Evolutionary conservation across 257 asterid genomes (phyloP), one percentile per base, ranked within the genome.

Genomic region (Nyctanthes arbortristis): DNA sequence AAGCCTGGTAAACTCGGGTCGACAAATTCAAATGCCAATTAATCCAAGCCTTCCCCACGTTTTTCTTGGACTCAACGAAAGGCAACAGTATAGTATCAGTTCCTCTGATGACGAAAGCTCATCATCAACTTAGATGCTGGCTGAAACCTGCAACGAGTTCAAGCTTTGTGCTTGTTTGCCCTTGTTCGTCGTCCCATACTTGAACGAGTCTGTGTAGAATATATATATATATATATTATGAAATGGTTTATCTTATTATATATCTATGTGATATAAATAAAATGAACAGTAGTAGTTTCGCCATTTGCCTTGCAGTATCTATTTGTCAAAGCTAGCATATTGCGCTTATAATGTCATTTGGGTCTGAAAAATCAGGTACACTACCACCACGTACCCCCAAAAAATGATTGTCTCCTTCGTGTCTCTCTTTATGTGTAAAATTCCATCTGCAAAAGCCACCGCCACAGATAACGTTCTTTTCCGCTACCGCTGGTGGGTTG

Each of bases 61-160:
- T 30, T 88, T 83, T 68, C 82, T 85, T 2, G 81, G 77, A 22
- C 71, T 82, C 22, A 66, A 18, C 22, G 89, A 76, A 9, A 78
- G 78, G 63, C 85, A 35, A 54, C 80, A 68, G 30, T 65, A 34
- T 45, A 80, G 59, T 7, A 20, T 52, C 24, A 52, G 82, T 77
- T 82, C 91, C 0, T 81, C 86, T 0, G 84, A 80, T 13, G 91
- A 84, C 25, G 96, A 86, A 30, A 78, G 70, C 72, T 70, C 82
- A 5, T 85, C 81, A 7, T 84, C 85, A 3, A 73, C 82, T 33
- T 77, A 49, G 39, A 14, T 43, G 36, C 31, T 58, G 25, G 40
- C 13, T n/a, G n/a, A n/a, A n/a, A 4, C 45, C 34, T 34, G 22
- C 14, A 57, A 9, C 18, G 4, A 0, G 2, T 25, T 8, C 11